These are phyloP conservation scores for Terana coerulea DNA, from an alignment of 768 basidiomycete genomes.

Conservation along the genomic window DNA sequence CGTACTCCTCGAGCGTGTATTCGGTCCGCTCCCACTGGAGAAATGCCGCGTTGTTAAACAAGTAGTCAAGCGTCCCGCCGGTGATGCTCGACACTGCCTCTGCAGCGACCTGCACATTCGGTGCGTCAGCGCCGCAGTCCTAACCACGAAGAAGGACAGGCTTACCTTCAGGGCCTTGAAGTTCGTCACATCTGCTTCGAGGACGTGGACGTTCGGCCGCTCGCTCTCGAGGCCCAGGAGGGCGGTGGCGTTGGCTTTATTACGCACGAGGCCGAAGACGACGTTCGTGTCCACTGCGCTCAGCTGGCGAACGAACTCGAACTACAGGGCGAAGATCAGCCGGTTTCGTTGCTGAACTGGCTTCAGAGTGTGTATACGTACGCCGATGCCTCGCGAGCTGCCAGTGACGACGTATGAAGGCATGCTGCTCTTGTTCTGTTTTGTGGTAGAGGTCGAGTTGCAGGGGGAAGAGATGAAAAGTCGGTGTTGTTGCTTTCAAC, in stretches of 20 bases:
- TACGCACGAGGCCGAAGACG: constrained; percentile 24
- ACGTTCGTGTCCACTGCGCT: constrained; percentile 14
- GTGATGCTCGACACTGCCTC: constrained; percentile 24
- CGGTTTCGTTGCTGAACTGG: neutral
- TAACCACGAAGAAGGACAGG: neutral
- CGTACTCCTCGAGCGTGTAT: constrained; percentile 17
- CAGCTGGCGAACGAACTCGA: constrained; percentile 25
- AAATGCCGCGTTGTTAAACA: constrained; percentile 36
- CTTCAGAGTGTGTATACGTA: constrained; percentile 7
- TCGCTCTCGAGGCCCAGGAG: constrained; percentile 11
- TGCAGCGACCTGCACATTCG: constrained; percentile 25
- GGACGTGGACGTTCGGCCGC: constrained; percentile 28
- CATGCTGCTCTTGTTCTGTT: constrained; percentile 5
- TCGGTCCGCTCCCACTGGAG: constrained; percentile 8
- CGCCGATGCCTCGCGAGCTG: constrained; percentile 25
- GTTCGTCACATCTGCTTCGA: constrained; percentile 36
- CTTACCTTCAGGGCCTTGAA: constrained; percentile 27
- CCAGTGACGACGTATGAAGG: constrained; percentile 23
- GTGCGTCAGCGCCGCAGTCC: neutral
- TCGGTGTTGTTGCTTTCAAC: too few species aligned
- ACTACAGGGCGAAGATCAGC: constrained; percentile 1
- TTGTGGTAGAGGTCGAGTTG: too few species aligned
- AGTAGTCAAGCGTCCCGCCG: constrained; percentile 32
- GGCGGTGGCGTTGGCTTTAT: constrained; percentile 9
- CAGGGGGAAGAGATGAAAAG: too few species aligned